Percentiles rank a stretch among this genome's conserved stretches.
phyloP scores from a whole-genome alignment of 768 basidiomycete genomes.

The Psilocybe azurescens region DNA sequence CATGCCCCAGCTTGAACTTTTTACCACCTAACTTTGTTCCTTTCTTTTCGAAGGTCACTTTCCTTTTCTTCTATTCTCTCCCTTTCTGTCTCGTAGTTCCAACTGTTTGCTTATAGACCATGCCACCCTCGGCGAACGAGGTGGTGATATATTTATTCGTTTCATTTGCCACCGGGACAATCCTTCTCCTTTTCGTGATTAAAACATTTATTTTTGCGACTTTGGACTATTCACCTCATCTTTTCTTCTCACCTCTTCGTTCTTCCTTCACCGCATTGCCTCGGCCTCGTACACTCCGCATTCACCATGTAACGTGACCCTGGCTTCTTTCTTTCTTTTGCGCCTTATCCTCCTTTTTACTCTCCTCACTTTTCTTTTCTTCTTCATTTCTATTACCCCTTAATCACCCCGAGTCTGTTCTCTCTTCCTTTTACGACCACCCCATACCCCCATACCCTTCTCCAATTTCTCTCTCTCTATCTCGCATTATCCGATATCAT shows the following conservation, averaged over 20 bases:
- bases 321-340: not conserved
- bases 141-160: constrained; percentile 1
- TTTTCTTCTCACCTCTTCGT: not conserved
- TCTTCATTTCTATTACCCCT: not conserved
- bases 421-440: not conserved
- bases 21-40: constrained; percentile 2
- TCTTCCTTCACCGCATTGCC: not conserved
- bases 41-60: constrained; percentile 13
- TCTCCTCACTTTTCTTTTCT: not conserved
- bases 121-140: constrained; percentile 2
- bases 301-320: not conserved
- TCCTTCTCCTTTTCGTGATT: not conserved
- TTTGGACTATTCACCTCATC: not conserved
- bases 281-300: not conserved
- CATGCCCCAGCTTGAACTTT: not conserved
- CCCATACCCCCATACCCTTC: not conserved
- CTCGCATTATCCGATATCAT: not conserved
- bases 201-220: not conserved
- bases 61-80: constrained; percentile 1
- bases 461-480: not conserved
- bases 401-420: not conserved
- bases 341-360: not conserved
- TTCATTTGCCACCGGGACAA: not conserved
- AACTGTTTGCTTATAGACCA: not conserved
- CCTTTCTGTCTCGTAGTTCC: not conserved